A percentile compares a stretch with the other conserved stretches of the same genome.
phyloP scores from a whole-genome alignment of 2,329 filamentous ascomycete genomes.

The Neurospora sp. region DNA sequence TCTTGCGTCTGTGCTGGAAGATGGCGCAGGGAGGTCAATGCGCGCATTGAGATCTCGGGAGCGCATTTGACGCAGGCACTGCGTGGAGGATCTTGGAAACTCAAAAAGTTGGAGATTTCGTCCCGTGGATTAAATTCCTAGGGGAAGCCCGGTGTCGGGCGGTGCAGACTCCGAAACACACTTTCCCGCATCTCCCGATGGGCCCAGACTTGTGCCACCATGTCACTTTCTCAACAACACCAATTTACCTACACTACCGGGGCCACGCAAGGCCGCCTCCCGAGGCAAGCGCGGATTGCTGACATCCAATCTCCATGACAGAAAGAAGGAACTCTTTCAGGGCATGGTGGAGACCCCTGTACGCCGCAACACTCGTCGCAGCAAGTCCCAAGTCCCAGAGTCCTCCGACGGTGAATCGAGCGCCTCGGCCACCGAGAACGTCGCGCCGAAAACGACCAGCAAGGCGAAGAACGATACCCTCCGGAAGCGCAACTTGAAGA shows the following conservation, averaged over 20 bases:
- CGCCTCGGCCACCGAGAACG: slow-evolving; percentile 31
- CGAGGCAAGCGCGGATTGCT: background rate
- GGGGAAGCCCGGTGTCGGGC: background rate
- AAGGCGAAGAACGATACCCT: slow-evolving; percentile 22
- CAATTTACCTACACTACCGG: background rate
- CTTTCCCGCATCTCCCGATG: background rate
- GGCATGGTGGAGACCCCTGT: slow-evolving; percentile 50
- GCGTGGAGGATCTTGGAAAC: background rate
- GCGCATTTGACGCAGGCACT: background rate
- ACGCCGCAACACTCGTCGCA: slow-evolving; percentile 33
- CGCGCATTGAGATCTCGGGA: background rate
- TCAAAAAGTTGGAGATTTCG: background rate
- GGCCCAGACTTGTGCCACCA: background rate
- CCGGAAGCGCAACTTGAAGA: slow-evolving; percentile 30
- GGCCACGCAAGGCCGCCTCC: background rate
- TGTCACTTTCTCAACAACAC: background rate
- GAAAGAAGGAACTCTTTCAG: slow-evolving; percentile 52
- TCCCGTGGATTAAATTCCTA: background rate
- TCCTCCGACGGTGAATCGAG: slow-evolving; percentile 41
- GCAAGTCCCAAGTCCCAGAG: slow-evolving; percentile 38
- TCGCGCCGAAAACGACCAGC: slow-evolving; percentile 11
- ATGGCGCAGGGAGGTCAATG: background rate
- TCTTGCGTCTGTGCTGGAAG: background rate
- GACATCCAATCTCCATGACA: slow-evolving; percentile 18
- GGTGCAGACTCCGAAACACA: background rate